Conservation (phyloP, 2,329 filamentous ascomycete species). For the Remersonia thermophila region DNA sequence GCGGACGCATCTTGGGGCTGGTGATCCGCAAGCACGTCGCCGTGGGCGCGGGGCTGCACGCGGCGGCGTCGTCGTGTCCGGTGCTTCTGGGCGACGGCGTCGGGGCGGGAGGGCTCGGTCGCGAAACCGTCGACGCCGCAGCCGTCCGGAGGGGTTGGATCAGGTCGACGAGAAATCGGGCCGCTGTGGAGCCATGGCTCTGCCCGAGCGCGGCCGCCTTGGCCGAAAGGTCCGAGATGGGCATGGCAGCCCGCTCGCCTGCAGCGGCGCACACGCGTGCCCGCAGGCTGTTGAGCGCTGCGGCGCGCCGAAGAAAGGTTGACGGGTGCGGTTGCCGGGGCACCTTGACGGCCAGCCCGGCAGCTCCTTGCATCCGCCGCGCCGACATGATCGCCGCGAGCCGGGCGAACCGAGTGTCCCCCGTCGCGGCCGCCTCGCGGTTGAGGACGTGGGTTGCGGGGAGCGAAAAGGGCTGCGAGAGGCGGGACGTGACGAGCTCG, state of each 20-base stretch:
- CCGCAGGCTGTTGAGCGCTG: conserved; percentile 51
- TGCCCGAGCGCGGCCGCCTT: conserved; percentile 23
- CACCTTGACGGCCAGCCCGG: conserved; percentile 1
- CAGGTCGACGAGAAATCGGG: conserved; percentile 19
- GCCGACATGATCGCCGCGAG: conserved; percentile 31
- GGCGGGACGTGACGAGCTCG: conserved; percentile 54
- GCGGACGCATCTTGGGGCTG: conserved; percentile 14
- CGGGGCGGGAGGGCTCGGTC: no score
- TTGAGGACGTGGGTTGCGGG: conserved; percentile 59
- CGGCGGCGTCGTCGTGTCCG: conserved; percentile 1
- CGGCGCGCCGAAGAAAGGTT: conserved; percentile 48
- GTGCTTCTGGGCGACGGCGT: no score
- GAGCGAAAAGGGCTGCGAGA: conserved; percentile 56
- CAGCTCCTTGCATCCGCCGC: conserved; percentile 15
- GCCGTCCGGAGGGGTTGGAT: not conserved
- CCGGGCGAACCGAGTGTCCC: conserved; percentile 37
- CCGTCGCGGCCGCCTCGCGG: conserved; percentile 35
- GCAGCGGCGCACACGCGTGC: conserved; percentile 31
- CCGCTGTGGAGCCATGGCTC: conserved; percentile 16
- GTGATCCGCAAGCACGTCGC: conserved; percentile 9
- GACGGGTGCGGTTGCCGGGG: conserved; percentile 14
- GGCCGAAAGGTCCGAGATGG: conserved; percentile 22
- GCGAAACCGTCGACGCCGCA: not conserved
- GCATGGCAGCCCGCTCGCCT: conserved; percentile 20
- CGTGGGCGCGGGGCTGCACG: conserved; percentile 6